Evolutionary conservation across 2,329 filamentous ascomycete genomes (phyloP), one percentile per base, ranked within the genome.

Genomic region (Fusarium sp.): DNA sequence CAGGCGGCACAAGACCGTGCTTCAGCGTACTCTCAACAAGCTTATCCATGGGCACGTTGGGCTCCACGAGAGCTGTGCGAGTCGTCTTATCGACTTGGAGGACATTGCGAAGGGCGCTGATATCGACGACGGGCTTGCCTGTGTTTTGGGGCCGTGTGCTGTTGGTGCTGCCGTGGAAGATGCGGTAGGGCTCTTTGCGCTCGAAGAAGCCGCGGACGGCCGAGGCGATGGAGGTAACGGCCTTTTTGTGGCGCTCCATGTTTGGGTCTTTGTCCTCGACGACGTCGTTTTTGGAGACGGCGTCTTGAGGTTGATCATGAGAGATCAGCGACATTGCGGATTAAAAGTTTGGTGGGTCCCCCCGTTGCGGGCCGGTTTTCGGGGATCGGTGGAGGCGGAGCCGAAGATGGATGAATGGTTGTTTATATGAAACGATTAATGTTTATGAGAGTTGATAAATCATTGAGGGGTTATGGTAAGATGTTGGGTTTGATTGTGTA

Each of bases 131-230:
- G 73, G 87, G 87, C 75, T 85, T 83, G 20, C 79, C 77, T 34
- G 79, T 80, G 44, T 83, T 83, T 34, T 82, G 80, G 11, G 84
- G 85, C 15, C 92, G 89, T 34, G 92, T 94, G 78, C 89, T 92
- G 81, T 93, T 93, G 15, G 92, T 94, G 1, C 90, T 89, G 64
- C 92, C 92, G 79, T 94, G 92, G 72, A 89, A 92, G 76, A 94
- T 91, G 20, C 91, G 87, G 79, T 92, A 94, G 6, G 90, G 87
- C 77, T 83, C 78, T 57, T 81, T 77, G 14, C 73, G 76, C 14
- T 79, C 75, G 55, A 84, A 77, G 73, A 88, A 87, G 10, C 81
- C 75, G 67, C 78, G 78, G 46, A 87, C 80, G 29, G 82, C 79
- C 40, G 77, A 75, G 4, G 85, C 80, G 50, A 88, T 82, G 54